Evolutionary conservation across 1,139 yeast genomes (phyloP), one percentile per base, ranked within the genome.

Genomic region (Arxiozyma slooffiae): DNA sequence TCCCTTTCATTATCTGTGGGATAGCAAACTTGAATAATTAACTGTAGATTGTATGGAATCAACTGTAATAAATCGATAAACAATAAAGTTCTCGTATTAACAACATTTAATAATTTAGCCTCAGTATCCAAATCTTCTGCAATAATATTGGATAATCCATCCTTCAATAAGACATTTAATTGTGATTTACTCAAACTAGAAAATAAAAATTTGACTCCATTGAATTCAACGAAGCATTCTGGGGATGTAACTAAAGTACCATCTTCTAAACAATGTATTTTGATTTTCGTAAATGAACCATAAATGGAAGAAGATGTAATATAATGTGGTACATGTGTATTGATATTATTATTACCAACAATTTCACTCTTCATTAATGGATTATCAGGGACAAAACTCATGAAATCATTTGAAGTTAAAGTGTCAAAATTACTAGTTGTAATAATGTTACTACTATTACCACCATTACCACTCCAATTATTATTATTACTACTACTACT

Each of bases 291-390:
- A 63, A 88, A 92, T 53, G 80, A 83, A 3, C 97, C 97, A 20
- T 83, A 78, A 49, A 92, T 72, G 0, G 97, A 89, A 0, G 97
- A 88, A 0, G 96, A 94, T 0, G 97, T 90, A 18, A 92, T 96
- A 62, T 88, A 81, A 6, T 95, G 59, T 17, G 53, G 57, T 5
- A 58, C 59, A 21, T 55, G 56, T 2, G 22, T 37, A 18, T 37
- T 34, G 24, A 41, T 24, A 41, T 53, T 57, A 21, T 52, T 52
- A 5, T 46, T 41, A 16, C 51, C 53, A 14, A 47, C 54, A 43
- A 58, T 54, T 36, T 59, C 52, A 30, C 14, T 34, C 21, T 41
- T 41, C 18, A 20, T 26, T 14, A 41, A 18, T 11, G 44, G 11
- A 26, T 26, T 41, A 17, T 26, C 44, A 20, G 34, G 26, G 14